Evolutionary conservation across 495 filamentous ascomycete genomes (phyloP).

Genomic region (Talaromyces adpressus): DNA sequence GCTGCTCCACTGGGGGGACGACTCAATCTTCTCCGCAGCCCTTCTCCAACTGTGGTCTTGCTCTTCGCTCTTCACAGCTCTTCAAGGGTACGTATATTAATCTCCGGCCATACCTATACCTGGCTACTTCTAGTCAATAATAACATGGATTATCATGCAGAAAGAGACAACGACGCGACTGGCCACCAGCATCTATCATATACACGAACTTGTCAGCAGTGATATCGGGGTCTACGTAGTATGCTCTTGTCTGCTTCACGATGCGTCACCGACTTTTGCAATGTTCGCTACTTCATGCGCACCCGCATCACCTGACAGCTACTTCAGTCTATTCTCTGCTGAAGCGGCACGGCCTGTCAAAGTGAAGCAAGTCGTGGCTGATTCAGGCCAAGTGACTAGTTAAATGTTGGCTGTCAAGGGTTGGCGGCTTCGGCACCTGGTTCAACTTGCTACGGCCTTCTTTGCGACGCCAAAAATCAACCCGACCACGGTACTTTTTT

Average conservation of each 20-base stretch:
- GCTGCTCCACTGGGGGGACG: background rate
- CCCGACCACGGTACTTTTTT: background rate
- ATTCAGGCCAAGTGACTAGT: too few relatives aligned
- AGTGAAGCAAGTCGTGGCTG: background rate
- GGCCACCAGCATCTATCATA: background rate
- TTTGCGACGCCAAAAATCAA: background rate
- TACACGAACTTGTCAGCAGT: background rate
- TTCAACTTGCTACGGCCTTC: background rate
- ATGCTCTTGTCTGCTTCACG: background rate
- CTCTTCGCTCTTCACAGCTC: background rate
- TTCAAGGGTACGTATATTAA: background rate
- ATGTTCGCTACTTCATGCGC: background rate
- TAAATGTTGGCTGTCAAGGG: background rate
- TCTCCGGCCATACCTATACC: background rate
- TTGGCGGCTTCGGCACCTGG: background rate
- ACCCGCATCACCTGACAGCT: background rate
- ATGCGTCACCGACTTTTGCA: background rate
- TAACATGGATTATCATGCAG: background rate
- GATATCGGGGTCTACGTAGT: background rate
- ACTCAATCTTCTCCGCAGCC: background rate
- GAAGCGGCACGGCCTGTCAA: background rate
- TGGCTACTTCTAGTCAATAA: background rate
- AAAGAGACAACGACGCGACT: background rate
- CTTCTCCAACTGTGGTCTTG: background rate
- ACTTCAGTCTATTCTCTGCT: background rate